Percentiles rank a stretch among this genome's conserved stretches.
phyloP scores from a whole-genome alignment of 805 yeast genomes.

The Hemisphaericaspora nanyangensis region DNA sequence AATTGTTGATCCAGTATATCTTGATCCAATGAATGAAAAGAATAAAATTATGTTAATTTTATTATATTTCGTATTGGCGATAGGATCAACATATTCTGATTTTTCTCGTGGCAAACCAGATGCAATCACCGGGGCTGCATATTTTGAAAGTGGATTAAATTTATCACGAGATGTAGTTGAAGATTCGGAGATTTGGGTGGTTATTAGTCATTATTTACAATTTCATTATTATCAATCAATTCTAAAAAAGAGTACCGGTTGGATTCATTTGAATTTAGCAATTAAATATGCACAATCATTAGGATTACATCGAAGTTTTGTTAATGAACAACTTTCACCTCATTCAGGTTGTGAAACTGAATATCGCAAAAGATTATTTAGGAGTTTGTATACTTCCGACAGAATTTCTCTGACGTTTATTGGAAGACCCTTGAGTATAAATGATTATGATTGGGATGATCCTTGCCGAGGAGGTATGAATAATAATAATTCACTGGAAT shows the following conservation, averaged over 20 bases:
- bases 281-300: constrained; percentile 41
- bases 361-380: constrained; percentile 9
- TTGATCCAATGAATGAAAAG: constrained; percentile 19
- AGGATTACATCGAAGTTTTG: constrained; percentile 36
- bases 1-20: constrained; percentile 27
- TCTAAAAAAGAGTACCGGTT: constrained; percentile 39
- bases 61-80: constrained; percentile 36
- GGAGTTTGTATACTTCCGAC: constrained; percentile 29
- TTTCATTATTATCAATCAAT: constrained; percentile 38
- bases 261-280: constrained; percentile 41
- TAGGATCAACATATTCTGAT: constrained; percentile 35
- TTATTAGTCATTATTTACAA: constrained; percentile 36
- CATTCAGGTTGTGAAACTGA: constrained; percentile 7
- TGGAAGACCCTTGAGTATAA: constrained; percentile 35
- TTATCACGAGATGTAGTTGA: constrained; percentile 29
- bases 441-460: constrained; percentile 39
- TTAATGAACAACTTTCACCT: constrained; percentile 25
- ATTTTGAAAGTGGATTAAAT: constrained; percentile 32
- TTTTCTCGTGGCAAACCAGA: constrained; percentile 17
- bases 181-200: constrained; percentile 40
- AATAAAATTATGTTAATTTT: constrained; percentile 22
- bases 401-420: constrained; percentile 27
- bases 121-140: constrained; percentile 25
- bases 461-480: constrained; percentile 7
- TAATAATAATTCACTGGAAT: constrained; percentile 16